These are phyloP conservation scores for Globisporangium carolinianum DNA, from an alignment of 352 stramenopile species.

Conservation along the genomic window DNA sequence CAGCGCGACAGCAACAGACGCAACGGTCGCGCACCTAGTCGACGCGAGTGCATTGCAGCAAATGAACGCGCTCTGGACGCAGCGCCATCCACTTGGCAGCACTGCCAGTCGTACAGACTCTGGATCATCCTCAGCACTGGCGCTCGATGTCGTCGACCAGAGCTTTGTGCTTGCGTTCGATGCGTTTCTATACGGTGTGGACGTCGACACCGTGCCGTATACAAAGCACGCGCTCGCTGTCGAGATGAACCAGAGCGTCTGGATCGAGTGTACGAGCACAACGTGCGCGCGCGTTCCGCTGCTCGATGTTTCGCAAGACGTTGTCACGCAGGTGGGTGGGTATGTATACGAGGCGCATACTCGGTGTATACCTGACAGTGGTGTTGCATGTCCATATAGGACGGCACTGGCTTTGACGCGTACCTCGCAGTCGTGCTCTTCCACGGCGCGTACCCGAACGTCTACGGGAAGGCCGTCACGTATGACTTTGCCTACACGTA, in stretches of 20 bases:
- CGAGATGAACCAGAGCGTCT: conserved; percentile 74
- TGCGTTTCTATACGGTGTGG: conserved; percentile 55
- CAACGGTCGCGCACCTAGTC: neutral
- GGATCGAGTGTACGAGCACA: conserved; percentile 47
- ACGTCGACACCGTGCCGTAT: conserved; percentile 26
- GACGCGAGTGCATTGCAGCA: conserved; percentile 20
- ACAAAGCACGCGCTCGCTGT: conserved; percentile 43
- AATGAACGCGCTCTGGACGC: conserved; percentile 17
- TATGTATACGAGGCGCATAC: no score
- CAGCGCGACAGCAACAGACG: conserved; percentile 22
- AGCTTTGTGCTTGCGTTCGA: conserved; percentile 71
- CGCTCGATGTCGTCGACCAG: conserved; percentile 22
- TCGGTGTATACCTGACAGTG: no score
- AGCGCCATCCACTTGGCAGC: conserved; percentile 8
- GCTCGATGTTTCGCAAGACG: conserved; percentile 66
- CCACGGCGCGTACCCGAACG: conserved; percentile 69
- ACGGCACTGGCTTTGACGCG: conserved; percentile 45
- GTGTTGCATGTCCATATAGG: no score
- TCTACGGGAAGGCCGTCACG: conserved; percentile 49
- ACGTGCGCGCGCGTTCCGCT: conserved; percentile 45
- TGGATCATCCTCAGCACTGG: neutral
- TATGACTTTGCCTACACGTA: conserved; percentile 85
- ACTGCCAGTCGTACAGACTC: neutral
- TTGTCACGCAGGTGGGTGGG: conserved; percentile 31
- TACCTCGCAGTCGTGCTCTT: conserved; percentile 61